These are phyloP conservation scores for Krasilnikovozyma curviuscula DNA, from an alignment of 768 basidiomycete species.

Conservation along the genomic window DNA sequence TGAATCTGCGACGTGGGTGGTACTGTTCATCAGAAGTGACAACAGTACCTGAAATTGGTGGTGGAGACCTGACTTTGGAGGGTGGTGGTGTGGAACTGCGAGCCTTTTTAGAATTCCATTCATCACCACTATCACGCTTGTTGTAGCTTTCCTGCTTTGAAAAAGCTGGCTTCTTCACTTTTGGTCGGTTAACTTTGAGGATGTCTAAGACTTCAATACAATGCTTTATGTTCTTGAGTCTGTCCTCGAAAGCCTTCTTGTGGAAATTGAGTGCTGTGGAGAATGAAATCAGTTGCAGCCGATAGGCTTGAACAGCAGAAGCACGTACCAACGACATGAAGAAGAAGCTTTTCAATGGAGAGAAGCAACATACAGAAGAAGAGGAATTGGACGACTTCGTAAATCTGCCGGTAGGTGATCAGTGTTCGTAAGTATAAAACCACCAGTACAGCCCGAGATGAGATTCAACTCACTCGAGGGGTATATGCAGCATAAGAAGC, in stretches of 20 bases:
- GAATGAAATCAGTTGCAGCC: background rate
- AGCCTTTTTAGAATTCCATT: too few species aligned
- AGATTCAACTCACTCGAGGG: slow-evolving; percentile 30
- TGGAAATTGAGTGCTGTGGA: slow-evolving; percentile 49
- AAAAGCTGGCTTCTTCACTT: slow-evolving; percentile 13
- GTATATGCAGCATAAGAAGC: slow-evolving; percentile 45
- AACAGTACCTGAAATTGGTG: too few species aligned
- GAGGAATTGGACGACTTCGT: slow-evolving; percentile 47
- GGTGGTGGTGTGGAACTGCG: too few species aligned
- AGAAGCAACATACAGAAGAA: slow-evolving; percentile 54
- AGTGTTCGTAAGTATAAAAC: background rate
- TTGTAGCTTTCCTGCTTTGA: too few species aligned
- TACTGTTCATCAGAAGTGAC: too few species aligned
- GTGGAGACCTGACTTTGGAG: too few species aligned
- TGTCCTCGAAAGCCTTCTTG: slow-evolving; percentile 54
- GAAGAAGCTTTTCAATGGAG: slow-evolving; percentile 46
- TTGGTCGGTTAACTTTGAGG: slow-evolving; percentile 46
- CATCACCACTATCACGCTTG: too few species aligned
- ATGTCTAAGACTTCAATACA: slow-evolving; percentile 44
- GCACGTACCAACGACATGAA: slow-evolving; percentile 39
- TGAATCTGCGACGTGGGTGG: too few species aligned
- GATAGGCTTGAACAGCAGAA: background rate
- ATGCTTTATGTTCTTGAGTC: slow-evolving; percentile 38
- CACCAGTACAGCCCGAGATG: background rate
- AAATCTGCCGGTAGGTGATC: slow-evolving; percentile 28